Evolutionary conservation across 179 eudicot species (phyloP).

Genomic region (Camellia oleifera): DNA sequence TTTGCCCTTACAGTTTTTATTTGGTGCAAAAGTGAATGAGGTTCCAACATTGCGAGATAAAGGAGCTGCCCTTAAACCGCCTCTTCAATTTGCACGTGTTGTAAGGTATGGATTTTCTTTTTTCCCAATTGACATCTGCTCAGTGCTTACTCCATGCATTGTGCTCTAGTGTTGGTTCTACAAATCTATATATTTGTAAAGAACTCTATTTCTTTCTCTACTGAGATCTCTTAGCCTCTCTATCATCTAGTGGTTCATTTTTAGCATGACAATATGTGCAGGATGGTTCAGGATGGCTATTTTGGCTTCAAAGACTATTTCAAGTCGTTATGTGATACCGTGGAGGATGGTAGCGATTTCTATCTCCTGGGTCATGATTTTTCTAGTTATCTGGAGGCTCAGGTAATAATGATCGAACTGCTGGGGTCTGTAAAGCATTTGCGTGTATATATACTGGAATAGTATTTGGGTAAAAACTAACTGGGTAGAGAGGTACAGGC

Average conservation of each 20-base stretch:
- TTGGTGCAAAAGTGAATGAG: constrained; percentile 30
- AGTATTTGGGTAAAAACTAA: neutral
- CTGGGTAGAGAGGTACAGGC: constrained; percentile 19
- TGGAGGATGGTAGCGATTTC: constrained; percentile 26
- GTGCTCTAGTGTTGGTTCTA: neutral
- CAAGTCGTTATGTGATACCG: constrained; percentile 28
- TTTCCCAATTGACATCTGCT: neutral
- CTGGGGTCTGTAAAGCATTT: neutral
- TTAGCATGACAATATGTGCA: neutral
- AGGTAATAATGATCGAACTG: constrained; percentile 15
- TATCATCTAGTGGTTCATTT: neutral
- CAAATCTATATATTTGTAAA: no score
- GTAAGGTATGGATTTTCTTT: constrained; percentile 20
- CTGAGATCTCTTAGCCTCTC: no score
- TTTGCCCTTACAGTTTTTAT: constrained; percentile 24
- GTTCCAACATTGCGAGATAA: constrained; percentile 27
- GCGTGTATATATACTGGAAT: no score
- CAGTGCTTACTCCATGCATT: neutral
- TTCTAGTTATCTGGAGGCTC: constrained; percentile 33
- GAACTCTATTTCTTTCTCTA: no score
- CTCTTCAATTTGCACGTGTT: constrained; percentile 32
- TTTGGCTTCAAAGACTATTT: constrained; percentile 33
- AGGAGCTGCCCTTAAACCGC: constrained; percentile 20
- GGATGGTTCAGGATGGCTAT: constrained; percentile 31
- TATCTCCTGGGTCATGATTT: constrained; percentile 31